Evolutionary conservation across 495 filamentous ascomycete genomes (phyloP).

Genomic region (Neurospora sp.): DNA sequence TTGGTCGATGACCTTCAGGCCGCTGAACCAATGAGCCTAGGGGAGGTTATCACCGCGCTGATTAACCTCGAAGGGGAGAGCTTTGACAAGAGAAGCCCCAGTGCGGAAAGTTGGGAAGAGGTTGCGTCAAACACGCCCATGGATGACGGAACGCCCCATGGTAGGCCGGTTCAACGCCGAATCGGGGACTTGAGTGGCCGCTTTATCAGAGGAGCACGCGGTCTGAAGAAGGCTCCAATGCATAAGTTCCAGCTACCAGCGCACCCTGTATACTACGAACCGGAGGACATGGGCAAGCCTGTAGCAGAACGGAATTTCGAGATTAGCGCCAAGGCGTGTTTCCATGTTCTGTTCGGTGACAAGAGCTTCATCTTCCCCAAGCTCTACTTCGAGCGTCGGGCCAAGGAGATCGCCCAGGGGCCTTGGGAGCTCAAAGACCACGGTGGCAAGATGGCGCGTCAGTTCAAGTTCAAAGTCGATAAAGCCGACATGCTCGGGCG

Average conservation of each 20-base stretch:
- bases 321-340: conserved; percentile 83
- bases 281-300: conserved; percentile 61
- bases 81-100: conserved; percentile 51
- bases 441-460: conserved; percentile 52
- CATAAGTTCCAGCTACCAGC: conserved; percentile 78
- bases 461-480: conserved; percentile 72
- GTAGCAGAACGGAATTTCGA: conserved; percentile 71
- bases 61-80: conserved; percentile 52
- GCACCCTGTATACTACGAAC: conserved; percentile 72
- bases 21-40: conserved; percentile 47
- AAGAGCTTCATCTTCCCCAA: conserved; percentile 89
- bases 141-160: conserved; percentile 41
- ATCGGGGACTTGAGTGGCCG: conserved; percentile 39
- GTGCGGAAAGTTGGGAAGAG: conserved; percentile 91
- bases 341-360: conserved; percentile 93
- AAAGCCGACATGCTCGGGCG: conserved; percentile 55
- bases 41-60: conserved; percentile 37
- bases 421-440: conserved; percentile 68
- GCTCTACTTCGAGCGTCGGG: conserved; percentile 76
- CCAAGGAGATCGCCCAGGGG: conserved; percentile 70
- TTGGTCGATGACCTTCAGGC: conserved; percentile 65
- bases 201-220: conserved; percentile 35
- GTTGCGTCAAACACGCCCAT: conserved; percentile 54
- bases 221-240: conserved; percentile 39
- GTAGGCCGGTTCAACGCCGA: conserved; percentile 30